A percentile compares a stretch with the other conserved stretches of the same genome.
phyloP scores from a whole-genome alignment of 306 rosid genomes.

The Pyrus betulifolia region DNA sequence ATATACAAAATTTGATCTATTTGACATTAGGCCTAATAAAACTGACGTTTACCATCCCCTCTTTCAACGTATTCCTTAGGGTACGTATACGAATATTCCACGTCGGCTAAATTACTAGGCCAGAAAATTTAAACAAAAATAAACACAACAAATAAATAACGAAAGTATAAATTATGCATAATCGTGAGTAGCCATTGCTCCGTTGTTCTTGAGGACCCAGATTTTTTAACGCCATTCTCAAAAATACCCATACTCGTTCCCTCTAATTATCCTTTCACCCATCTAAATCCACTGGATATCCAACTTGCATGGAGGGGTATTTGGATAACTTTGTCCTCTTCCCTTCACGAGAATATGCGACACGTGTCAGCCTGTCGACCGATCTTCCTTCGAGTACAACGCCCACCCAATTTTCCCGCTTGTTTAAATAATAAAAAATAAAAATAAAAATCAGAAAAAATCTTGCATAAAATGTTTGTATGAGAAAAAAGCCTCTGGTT shows the following conservation, averaged over 20 bases:
- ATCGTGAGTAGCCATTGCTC: not conserved
- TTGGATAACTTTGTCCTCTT: not conserved
- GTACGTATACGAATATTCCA: not conserved
- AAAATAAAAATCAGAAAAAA: not conserved
- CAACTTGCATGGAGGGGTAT: not conserved
- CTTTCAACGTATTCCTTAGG: not conserved
- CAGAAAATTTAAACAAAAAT: not conserved
- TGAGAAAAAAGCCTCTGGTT: conserved; percentile 30
- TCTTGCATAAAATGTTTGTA: not conserved
- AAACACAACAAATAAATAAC: not conserved
- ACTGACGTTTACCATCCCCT: not conserved
- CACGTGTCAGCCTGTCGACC: conserved; percentile 55
- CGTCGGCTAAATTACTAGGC: not conserved
- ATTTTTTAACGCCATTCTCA: not conserved
- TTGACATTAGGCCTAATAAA: no score
- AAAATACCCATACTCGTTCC: not conserved
- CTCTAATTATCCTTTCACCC: not conserved
- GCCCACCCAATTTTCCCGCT: conserved; percentile 46
- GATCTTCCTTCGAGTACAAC: conserved; percentile 33
- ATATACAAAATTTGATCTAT: no score
- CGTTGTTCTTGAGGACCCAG: not conserved
- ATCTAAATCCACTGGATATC: not conserved
- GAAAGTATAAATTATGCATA: not conserved
- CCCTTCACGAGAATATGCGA: conserved; percentile 14
- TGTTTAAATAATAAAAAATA: conserved; percentile 3